phyloP scores from a whole-genome alignment of 345 rosid species.

The Mercurialis annua region DNA sequence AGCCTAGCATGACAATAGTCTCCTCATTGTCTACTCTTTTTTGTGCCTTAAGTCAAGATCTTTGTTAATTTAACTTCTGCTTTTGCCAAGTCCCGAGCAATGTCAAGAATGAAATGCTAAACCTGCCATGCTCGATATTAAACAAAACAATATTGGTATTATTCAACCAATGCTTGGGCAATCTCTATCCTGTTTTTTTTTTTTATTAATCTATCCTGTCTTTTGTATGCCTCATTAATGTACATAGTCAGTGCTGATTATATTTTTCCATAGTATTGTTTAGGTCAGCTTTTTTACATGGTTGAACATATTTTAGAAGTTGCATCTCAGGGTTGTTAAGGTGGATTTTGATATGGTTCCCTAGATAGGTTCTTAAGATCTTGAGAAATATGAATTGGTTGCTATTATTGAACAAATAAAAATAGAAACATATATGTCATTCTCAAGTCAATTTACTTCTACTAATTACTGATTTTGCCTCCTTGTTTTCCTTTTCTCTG shows the following conservation, averaged over 20 bases:
- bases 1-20: background rate
- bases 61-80: background rate
- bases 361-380: background rate
- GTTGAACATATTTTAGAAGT: background rate
- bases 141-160: background rate
- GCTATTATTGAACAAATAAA: background rate
- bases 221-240: background rate
- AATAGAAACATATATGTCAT: background rate
- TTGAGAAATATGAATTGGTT: conserved; percentile 5
- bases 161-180: background rate
- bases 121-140: background rate
- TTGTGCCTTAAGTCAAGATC: background rate
- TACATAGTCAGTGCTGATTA: background rate
- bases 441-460: background rate
- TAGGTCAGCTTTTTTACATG: background rate
- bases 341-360: conserved; percentile 5
- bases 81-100: background rate
- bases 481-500: conserved; percentile 6
- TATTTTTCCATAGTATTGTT: background rate
- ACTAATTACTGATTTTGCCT: background rate
- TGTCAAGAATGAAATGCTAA: background rate
- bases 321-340: background rate
- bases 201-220: background rate
- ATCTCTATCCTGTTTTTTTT: background rate
- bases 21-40: background rate